Base-by-base conservation (phyloP, 164 flowering plant genomes). In the Macadamia integrifolia region DNA sequence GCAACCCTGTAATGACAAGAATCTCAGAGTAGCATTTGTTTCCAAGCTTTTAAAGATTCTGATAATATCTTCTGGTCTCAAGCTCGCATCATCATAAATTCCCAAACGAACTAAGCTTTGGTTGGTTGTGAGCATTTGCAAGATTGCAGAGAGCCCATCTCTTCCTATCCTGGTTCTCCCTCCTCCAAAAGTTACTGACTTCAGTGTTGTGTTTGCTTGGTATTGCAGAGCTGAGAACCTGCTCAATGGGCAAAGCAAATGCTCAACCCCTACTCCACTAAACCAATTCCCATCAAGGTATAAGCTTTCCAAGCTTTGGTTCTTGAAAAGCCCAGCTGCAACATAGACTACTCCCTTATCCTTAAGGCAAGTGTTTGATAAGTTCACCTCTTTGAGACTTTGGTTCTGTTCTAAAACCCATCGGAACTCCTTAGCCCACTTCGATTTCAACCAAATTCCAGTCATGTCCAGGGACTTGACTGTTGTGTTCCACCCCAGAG, bases 261-360 rank as follows among this genome's bases (percentile, higher is more conserved):
- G 97, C 60, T 94, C 99, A 0, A 92, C 80, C 1, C 93, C 99
- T 9, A 84, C 62, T 6, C 92, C 95, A 30, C 83, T 62, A 62
- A 88, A 94, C 83, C 82, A 76, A 77, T 92, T 94, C 53, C 92
- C 92, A 73, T 87, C 87, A 35, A 94, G 75, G 62, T 77, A 72
- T 67, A 94, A 80, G 60, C 70, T 86, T 64, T 90, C 82, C 75
- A 94, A 68, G 9, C 70, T 68, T 64, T 71, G 71, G 76, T 94
- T 92, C 80, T 84, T 90, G 81, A 92, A 92, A 3, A 94, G 86
- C 64, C 95, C 97, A 6, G 97, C 95, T 64, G 96, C 93, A 35
- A 94, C 79, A 77, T 94, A 92, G 6, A 94, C 86, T 29, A 85
- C 82, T 35, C 85, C 97, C 69, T 94, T 92, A 77, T 94, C 83